Percentiles rank a stretch among this genome's conserved stretches.
phyloP scores from a whole-genome alignment of 257 asterid species.

The Solanum tacnaense region DNA sequence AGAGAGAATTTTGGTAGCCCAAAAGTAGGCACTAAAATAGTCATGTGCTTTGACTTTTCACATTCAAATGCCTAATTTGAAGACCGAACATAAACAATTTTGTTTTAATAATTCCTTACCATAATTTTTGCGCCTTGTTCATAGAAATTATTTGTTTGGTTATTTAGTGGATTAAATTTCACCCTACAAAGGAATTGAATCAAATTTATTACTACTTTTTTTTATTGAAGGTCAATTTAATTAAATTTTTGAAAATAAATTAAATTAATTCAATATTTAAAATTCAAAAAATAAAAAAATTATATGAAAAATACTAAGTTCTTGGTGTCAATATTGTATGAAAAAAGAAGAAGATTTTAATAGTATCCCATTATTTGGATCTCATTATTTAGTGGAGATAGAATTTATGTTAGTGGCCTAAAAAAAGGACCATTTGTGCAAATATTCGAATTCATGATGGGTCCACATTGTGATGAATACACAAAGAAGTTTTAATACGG shows the following conservation, averaged over 20 bases:
- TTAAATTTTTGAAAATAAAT: not conserved
- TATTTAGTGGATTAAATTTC: not conserved
- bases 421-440: not conserved
- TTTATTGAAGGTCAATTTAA: not conserved
- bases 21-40: not conserved
- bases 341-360: not conserved
- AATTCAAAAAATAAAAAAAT: rapidly evolving
- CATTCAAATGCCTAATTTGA: not conserved
- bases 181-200: not conserved
- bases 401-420: not conserved
- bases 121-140: not conserved
- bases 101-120: not conserved
- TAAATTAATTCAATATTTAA: not conserved
- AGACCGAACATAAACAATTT: not conserved
- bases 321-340: not conserved
- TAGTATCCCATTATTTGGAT: not conserved
- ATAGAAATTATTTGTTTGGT: not conserved
- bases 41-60: not conserved
- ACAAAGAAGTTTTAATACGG: not conserved
- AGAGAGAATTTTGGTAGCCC: not conserved
- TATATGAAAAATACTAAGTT: not conserved
- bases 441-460: not conserved
- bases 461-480: not conserved
- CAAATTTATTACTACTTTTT: not conserved
- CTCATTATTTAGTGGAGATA: not conserved